Percentiles rank a stretch among this genome's conserved stretches.
Evolutionary conservation across 2,329 filamentous ascomycete species (phyloP).

Genomic region (Phyllosticta capitalensis): DNA sequence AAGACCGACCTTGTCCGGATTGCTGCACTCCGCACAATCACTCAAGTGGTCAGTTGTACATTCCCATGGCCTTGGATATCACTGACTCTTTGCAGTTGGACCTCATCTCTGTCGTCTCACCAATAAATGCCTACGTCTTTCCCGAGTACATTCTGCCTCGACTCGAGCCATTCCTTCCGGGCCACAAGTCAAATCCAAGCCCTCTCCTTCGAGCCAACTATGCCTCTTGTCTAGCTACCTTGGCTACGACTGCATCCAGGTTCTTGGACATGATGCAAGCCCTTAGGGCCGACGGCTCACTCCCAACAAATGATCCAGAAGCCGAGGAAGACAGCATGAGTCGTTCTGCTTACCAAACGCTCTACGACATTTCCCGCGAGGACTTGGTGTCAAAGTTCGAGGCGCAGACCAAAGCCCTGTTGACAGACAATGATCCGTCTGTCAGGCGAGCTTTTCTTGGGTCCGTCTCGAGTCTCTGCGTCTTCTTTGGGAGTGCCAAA

Average conservation of each 20-base stretch:
- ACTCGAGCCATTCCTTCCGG: slow-evolving; percentile 47
- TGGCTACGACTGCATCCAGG: slow-evolving; percentile 73
- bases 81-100: slow-evolving; percentile 43
- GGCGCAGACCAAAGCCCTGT: slow-evolving; percentile 74
- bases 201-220: slow-evolving; percentile 79
- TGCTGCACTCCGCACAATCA: slow-evolving; percentile 74
- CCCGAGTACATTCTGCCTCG: slow-evolving; percentile 56
- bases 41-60: slow-evolving; percentile 53
- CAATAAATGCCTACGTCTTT: slow-evolving; percentile 58
- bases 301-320: slow-evolving; percentile 68
- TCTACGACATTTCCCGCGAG: slow-evolving; percentile 78
- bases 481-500: slow-evolving; percentile 88
- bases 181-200: slow-evolving; percentile 41
- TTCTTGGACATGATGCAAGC: slow-evolving; percentile 90
- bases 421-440: slow-evolving; percentile 76
- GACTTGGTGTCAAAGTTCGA: slow-evolving; percentile 82
- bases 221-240: slow-evolving; percentile 79
- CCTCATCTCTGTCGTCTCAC: slow-evolving; percentile 79
- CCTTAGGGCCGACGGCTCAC: slow-evolving; percentile 70
- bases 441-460: slow-evolving; percentile 85
- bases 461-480: slow-evolving; percentile 83
- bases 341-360: slow-evolving; percentile 61
- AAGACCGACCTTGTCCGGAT: slow-evolving; percentile 76
- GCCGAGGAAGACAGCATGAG: slow-evolving; percentile 64
- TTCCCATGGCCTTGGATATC: background rate